phyloP scores from a whole-genome alignment of 1,284 basidiomycete genomes.

The Sporisorium graminicola region DNA sequence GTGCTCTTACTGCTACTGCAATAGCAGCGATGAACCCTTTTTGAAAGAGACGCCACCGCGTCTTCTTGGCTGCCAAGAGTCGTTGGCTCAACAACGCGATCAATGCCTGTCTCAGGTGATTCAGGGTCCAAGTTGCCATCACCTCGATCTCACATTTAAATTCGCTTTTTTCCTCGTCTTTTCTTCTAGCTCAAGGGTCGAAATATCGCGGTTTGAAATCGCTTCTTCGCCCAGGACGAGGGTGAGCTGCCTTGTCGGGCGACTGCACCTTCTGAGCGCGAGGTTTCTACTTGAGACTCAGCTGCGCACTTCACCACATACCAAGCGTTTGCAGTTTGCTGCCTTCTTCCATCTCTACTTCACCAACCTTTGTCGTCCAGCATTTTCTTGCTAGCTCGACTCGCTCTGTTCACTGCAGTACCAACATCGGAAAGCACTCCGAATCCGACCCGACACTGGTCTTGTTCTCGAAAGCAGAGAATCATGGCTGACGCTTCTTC shows the following conservation, averaged over 20 bases:
- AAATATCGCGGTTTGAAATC: not conserved
- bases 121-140: not conserved
- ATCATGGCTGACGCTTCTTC: conserved; percentile 42
- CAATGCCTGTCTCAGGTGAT: not conserved
- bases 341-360: not conserved
- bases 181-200: not conserved
- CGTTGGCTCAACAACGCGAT: not conserved
- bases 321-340: not conserved
- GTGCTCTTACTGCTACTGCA: no score
- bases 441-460: not conserved
- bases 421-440: not conserved
- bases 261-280: not conserved
- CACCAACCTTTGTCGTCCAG: not conserved
- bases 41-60: not conserved
- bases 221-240: not conserved
- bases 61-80: not conserved
- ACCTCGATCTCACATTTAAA: not conserved
- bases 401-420: not conserved
- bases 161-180: not conserved
- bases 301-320: not conserved
- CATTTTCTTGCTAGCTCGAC: not conserved
- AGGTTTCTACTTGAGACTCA: not conserved
- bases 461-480: not conserved
- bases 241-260: not conserved
- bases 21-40: not conserved